Evolutionary conservation across 257 asterid genomes (phyloP).

Genomic region (Solanum microdontum): DNA sequence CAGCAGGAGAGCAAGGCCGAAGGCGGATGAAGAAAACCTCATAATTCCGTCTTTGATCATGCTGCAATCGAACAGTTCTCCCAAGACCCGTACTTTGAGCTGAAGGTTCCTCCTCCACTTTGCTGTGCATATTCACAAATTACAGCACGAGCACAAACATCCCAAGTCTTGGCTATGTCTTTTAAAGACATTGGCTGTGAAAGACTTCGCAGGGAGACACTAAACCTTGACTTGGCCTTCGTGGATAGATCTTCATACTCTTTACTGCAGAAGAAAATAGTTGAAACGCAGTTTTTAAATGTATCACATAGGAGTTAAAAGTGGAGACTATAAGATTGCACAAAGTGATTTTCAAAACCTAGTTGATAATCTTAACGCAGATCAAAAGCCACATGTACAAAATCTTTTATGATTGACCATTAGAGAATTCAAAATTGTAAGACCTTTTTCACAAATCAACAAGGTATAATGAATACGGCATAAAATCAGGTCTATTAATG

Average conservation of each 20-base stretch:
- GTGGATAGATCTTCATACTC: slow-evolving; percentile 70
- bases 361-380: neutral
- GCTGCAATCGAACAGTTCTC: slow-evolving; percentile 48
- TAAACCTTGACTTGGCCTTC: slow-evolving; percentile 57
- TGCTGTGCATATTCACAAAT: slow-evolving; percentile 57
- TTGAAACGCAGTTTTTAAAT: neutral
- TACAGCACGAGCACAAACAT: slow-evolving; percentile 54
- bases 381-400: neutral
- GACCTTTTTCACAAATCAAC: neutral
- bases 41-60: neutral
- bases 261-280: slow-evolving; percentile 25
- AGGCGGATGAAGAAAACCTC: neutral
- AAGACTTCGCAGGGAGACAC: slow-evolving; percentile 54
- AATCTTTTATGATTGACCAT: neutral
- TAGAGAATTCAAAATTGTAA: neutral
- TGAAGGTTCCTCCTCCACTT: slow-evolving; percentile 74
- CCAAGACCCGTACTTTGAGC: slow-evolving; percentile 74
- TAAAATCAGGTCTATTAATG: neutral
- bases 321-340: neutral
- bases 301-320: neutral
- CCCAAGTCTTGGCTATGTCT: slow-evolving; percentile 74
- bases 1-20: neutral
- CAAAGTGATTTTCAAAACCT: neutral
- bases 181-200: slow-evolving; percentile 63
- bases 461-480: neutral